These are phyloP conservation scores for Solanum pennellii DNA, from an alignment of 257 asterid genomes.

Conservation along the genomic window DNA sequence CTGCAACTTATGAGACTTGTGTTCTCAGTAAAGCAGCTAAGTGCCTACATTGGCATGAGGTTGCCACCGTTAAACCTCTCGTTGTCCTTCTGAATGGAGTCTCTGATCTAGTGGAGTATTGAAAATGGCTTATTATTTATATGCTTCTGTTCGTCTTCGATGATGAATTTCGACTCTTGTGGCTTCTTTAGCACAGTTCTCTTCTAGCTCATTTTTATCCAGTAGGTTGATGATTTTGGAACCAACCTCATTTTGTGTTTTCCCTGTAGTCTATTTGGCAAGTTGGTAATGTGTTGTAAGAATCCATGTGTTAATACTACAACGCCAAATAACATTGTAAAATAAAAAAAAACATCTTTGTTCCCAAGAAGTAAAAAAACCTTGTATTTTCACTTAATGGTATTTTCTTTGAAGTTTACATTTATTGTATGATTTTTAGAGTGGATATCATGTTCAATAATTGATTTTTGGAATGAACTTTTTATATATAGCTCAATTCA, in stretches of 20 bases:
- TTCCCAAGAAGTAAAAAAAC: too few species aligned
- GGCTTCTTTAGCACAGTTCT: neutral
- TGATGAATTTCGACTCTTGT: neutral
- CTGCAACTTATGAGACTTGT: neutral
- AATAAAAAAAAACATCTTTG: too few species aligned
- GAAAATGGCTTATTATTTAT: neutral
- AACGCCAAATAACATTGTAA: too few species aligned
- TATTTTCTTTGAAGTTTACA: too few species aligned
- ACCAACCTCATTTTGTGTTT: neutral
- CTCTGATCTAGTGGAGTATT: neutral
- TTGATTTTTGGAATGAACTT: too few species aligned
- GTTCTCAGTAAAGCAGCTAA: neutral
- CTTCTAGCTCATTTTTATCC: neutral
- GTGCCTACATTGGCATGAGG: neutral
- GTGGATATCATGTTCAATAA: too few species aligned
- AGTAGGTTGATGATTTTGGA: neutral
- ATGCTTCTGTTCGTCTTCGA: neutral
- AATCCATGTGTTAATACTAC: too few species aligned
- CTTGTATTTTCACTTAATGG: too few species aligned
- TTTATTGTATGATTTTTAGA: too few species aligned
- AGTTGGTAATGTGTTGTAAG: neutral
- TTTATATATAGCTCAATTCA: too few species aligned
- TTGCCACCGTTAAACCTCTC: neutral
- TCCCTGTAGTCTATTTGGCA: neutral
- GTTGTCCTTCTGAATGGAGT: neutral